Evolutionary conservation across 2,329 filamentous ascomycete species (phyloP), one percentile per base, ranked within the genome.

Genomic region (Hymenoscyphus albidus): DNA sequence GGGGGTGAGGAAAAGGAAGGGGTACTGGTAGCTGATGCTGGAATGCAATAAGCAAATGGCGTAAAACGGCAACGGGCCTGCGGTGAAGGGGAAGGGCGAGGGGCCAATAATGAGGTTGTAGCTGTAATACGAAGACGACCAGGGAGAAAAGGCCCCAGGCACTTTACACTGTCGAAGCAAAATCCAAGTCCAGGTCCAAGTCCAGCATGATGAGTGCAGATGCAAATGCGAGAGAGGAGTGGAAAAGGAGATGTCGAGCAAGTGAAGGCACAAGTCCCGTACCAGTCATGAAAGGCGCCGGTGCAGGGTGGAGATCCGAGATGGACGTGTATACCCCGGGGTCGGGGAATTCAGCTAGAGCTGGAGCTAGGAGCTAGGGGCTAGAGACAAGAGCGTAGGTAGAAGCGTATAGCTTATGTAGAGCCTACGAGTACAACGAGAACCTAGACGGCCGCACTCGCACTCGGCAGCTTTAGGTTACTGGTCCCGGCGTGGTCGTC

Each of bases 151-250:
- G 64, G 68, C 71, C 63, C 72, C 66, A 64, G 67, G 67, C 71
- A 67, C 67, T 73, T 68, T 18, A 74, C 71, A 73, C 73, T 65
- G 67, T 70, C 66, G 65, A 65, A n/a, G 13, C 31, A 13, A 58
- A 59, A 48, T 54, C 9, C 38, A 64, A 59, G 62, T 32, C 10
- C n/a, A 58, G 9, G 9, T 35, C 5, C 35, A 35, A 35, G 35
- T 35, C 44, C 44, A 51, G 44, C 44, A 51, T 51, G 44, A 12
- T 51, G 44, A 12, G 44, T 27, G 9, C 10, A 10, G 4, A 12
- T 10, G 13, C 9, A 22, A 18, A 51, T 10, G 44, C 10, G n/a
- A 22, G 10, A 22, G 44, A 22, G 44, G n/a, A 22, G 44, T 12
- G 18, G 12, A 18, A 18, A 22, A 10, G 9, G 44, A 51, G 44